Evolutionary conservation across 2,329 filamentous ascomycete genomes (phyloP), one percentile per base, ranked within the genome.

Genomic region (Aspergillus felis): DNA sequence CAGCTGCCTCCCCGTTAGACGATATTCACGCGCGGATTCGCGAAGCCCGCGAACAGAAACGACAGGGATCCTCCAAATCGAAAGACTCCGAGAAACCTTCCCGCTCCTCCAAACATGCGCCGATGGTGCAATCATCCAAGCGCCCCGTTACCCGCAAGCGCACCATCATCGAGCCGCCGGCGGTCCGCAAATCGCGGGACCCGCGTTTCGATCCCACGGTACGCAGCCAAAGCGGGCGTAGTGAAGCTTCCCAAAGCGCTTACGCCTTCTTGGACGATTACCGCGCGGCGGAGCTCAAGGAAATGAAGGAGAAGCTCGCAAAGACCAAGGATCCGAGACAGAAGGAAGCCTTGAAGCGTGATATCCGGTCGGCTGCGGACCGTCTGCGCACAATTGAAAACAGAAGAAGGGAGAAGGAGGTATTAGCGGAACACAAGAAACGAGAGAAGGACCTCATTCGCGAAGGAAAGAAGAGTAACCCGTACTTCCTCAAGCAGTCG

Each of bases 181-280:
- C 80, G 35, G 72, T 71, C 72, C 81, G 83, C 57, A 90, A 89
- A 70, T 78, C 82, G 1, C 88, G 93, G 55, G 94, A 99, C 74
- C 94, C 94, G 20, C 88, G 94, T 52, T 99, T 99, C 78, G 91
- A 94, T 61, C 82, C 87, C 0, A 81, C 85, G 25, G 72, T 79
- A 54, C 64, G 76, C 62, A 70, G 72, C 44, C 70, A 74, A 63
- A 64, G 71, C 58, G 61, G 70, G 28, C 59, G 62, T 25, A 68
- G 66, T 67, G 17, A 72, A 79, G 24, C 84, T 83, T 70, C 87
- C 35, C 83, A 83, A 58, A 87, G 85, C 64, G 90, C 91, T 35
- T 99, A 99, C 76, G 82, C 86, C 2, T 99, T 99, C 78, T 78
- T 99, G 53, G 86, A 92, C 66, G 88, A 91, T 60, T 97, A 97